These are phyloP conservation scores for Zygnema circumcarinatum DNA, from an alignment of 139 green algal genomes.

Conservation along the genomic window DNA sequence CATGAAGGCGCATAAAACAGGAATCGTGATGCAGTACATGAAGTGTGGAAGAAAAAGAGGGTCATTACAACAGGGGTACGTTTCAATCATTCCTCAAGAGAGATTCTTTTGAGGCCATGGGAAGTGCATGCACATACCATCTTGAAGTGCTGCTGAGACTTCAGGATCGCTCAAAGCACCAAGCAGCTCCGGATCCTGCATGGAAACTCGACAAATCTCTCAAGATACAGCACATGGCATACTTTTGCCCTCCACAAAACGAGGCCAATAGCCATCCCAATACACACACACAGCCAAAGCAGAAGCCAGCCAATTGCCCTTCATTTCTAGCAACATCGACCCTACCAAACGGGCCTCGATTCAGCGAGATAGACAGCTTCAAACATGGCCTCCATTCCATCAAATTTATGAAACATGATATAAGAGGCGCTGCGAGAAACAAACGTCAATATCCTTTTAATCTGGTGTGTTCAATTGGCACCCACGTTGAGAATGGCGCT, in stretches of 20 bases:
- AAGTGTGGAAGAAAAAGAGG: background rate
- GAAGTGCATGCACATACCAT: too few relatives aligned
- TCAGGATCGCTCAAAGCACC: conserved; percentile 12
- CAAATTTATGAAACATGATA: too few relatives aligned
- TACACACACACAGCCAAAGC: background rate
- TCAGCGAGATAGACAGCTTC: background rate
- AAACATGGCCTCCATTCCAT: background rate
- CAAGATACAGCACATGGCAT: background rate
- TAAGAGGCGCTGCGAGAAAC: too few relatives aligned
- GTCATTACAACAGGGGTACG: background rate
- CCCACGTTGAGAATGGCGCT: conserved; percentile 39
- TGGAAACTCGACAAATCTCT: background rate
- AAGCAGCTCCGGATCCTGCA: conserved; percentile 44
- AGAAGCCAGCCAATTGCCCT: background rate
- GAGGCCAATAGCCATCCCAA: background rate
- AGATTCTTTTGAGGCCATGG: background rate
- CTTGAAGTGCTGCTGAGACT: conserved; percentile 33
- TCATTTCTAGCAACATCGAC: too few relatives aligned
- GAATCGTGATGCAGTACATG: background rate
- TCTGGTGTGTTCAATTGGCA: background rate
- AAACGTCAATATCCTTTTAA: too few relatives aligned
- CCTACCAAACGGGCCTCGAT: background rate
- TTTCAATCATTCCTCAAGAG: background rate
- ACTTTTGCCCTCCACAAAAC: background rate
- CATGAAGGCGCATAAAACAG: background rate